phyloP scores from a whole-genome alignment of 2,329 filamentous ascomycete genomes.

The Colletotrichum nymphaeae region DNA sequence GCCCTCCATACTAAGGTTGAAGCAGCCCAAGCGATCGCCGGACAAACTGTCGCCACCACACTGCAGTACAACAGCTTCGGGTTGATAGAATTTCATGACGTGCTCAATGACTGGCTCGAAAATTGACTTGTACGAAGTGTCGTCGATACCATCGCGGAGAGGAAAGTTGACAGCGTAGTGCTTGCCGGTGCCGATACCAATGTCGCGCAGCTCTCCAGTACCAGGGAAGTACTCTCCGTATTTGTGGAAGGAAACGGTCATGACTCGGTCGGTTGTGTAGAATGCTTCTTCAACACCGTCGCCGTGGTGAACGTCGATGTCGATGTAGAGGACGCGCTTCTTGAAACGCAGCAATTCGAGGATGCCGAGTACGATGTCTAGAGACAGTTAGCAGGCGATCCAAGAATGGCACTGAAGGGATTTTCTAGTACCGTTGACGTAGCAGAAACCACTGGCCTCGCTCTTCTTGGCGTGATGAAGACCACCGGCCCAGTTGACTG shows the following conservation, averaged over 20 bases:
- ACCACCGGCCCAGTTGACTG: slow-evolving; percentile 97
- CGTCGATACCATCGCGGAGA: slow-evolving; percentile 90
- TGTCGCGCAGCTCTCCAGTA: slow-evolving; percentile 87
- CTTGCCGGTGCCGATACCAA: slow-evolving; percentile 88
- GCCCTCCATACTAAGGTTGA: slow-evolving; percentile 96
- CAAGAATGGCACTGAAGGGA: not conserved
- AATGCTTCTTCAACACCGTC: slow-evolving; percentile 95
- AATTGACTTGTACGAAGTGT: slow-evolving; percentile 88
- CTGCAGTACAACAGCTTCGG: slow-evolving; percentile 92
- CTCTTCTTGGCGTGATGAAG: slow-evolving; percentile 98
- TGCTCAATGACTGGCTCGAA: slow-evolving; percentile 91
- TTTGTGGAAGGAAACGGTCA: slow-evolving; percentile 95
- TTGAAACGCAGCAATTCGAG: slow-evolving; percentile 91
- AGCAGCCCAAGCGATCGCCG: slow-evolving; percentile 93
- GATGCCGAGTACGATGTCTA: slow-evolving; percentile 95
- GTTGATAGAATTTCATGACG: slow-evolving; percentile 89
- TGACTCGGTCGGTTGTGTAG: slow-evolving; percentile 91
- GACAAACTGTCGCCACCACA: slow-evolving; percentile 96
- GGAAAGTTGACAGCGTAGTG: slow-evolving; percentile 94
- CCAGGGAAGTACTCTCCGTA: slow-evolving; percentile 97
- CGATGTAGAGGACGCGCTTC: slow-evolving; percentile 96
- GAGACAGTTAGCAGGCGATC: slow-evolving; percentile 34
- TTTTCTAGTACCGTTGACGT: slow-evolving; percentile 80
- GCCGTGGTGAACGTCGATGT: slow-evolving; percentile 94
- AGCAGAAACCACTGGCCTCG: slow-evolving; percentile 97